A percentile compares a stretch with the other conserved stretches of the same genome.
These are phyloP conservation scores for Boletellus deceptivus DNA, from an alignment of 1,284 basidiomycete genomes.

Conservation along the genomic window DNA sequence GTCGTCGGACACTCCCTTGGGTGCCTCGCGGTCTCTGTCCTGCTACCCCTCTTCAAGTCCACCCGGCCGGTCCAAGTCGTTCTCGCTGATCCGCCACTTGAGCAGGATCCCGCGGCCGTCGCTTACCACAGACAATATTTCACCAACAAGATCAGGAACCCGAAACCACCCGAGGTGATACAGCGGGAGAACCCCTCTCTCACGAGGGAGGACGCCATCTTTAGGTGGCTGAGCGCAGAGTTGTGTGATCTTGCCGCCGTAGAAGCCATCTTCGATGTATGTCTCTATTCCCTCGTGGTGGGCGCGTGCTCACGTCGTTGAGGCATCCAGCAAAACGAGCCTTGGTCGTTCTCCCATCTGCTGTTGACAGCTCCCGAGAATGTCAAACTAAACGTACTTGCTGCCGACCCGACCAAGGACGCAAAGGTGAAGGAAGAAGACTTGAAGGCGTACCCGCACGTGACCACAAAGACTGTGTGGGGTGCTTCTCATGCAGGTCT, in stretches of 20 bases:
- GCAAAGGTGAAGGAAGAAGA: conserved; percentile 5
- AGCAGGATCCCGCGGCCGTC: background rate
- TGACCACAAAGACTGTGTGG: conserved; percentile 10
- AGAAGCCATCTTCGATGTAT: conserved; percentile 11
- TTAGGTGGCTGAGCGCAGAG: background rate
- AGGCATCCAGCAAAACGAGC: too few relatives aligned
- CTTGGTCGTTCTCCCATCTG: conserved; percentile 16
- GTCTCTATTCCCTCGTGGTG: background rate
- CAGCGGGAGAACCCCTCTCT: background rate
- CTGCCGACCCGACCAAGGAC: conserved; percentile 14
- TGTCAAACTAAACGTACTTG: conserved; percentile 12
- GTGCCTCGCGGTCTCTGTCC: conserved; percentile 5
- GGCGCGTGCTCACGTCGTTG: too few relatives aligned
- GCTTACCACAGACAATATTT: background rate
- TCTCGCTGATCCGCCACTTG: conserved; percentile 21
- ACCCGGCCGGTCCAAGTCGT: conserved; percentile 6
- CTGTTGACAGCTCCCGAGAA: conserved; percentile 12
- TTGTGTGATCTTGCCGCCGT: conserved; percentile 7
- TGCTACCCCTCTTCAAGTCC: conserved; percentile 8
- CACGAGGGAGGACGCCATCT: conserved; percentile 7
- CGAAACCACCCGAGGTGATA: conserved; percentile 1
- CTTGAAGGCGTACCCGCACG: conserved; percentile 10
- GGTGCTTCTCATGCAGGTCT: conserved; percentile 12
- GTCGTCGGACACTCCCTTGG: conserved; percentile 26
- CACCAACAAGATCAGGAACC: background rate